A percentile compares a stretch with the other conserved stretches of the same genome.
phyloP scores from a whole-genome alignment of 441 rosid species.

The Sinapis alba region DNA sequence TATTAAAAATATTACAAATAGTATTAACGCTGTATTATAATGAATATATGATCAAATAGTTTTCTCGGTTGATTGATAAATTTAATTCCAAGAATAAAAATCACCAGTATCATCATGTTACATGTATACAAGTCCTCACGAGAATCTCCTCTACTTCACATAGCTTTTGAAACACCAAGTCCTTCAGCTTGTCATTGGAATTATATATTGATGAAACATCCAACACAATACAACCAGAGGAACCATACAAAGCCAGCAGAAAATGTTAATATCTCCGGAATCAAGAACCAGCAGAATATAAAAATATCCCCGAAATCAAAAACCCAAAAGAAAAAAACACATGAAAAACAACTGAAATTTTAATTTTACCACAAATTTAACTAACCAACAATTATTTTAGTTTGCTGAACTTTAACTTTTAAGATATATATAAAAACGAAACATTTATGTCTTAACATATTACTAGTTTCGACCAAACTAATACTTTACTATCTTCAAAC shows the following conservation, averaged over 20 bases:
- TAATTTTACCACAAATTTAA: not conserved
- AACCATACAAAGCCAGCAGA: not conserved
- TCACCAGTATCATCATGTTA: not conserved
- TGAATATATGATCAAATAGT: too few relatives aligned
- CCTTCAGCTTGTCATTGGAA: not conserved
- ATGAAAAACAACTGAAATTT: too few relatives aligned
- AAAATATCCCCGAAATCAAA: too few relatives aligned
- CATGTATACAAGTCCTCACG: not conserved
- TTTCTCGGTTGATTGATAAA: not conserved
- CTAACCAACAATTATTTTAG: not conserved
- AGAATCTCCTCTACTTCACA: not conserved
- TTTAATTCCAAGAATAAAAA: too few relatives aligned
- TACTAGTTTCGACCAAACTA: slow-evolving; percentile 1
- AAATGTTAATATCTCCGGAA: not conserved
- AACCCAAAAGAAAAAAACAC: too few relatives aligned
- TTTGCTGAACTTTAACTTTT: not conserved
- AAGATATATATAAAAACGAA: not conserved
- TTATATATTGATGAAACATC: not conserved
- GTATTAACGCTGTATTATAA: too few relatives aligned
- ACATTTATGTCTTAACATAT: not conserved
- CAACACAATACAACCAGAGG: not conserved
- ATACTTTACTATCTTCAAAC: not conserved
- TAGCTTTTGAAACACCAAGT: not conserved
- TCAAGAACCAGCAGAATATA: too few relatives aligned
- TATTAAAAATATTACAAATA: too few relatives aligned